phyloP scores from a whole-genome alignment of 192 early-diverging fungal species.

The Coemansia sp. region DNA sequence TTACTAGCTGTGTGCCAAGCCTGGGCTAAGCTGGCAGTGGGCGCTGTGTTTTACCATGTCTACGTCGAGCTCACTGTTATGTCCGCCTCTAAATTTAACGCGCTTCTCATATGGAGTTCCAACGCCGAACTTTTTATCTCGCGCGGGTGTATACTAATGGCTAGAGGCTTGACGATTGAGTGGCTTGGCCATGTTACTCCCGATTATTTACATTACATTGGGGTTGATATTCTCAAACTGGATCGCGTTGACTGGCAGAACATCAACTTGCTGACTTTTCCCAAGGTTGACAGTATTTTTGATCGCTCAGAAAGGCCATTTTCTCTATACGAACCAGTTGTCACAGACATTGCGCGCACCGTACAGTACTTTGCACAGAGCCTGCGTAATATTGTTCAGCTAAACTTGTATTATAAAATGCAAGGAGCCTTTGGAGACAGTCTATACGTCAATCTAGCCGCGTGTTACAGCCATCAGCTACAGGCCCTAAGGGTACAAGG shows the following conservation, averaged over 20 bases:
- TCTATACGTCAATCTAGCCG: not conserved
- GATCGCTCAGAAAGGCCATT: not conserved
- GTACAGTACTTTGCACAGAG: no score
- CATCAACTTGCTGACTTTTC: no score
- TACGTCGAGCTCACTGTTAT: not conserved
- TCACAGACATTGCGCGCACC: no score
- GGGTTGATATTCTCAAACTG: not conserved
- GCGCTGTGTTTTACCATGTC: slow-evolving; percentile 1
- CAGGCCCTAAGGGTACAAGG: not conserved
- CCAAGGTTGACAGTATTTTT: not conserved
- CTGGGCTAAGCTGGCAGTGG: no score
- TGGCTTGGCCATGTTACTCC: not conserved
- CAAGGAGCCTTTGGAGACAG: no score
- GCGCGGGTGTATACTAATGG: not conserved
- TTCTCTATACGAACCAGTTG: not conserved
- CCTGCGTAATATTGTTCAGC: no score
- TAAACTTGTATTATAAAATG: not conserved
- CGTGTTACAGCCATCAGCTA: not conserved
- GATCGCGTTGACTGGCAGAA: not conserved
- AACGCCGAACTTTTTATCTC: not conserved
- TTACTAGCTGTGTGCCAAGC: no score
- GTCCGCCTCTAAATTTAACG: not conserved
- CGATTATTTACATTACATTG: not conserved
- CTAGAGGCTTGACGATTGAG: not conserved
- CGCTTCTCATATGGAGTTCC: not conserved